Evolutionary conservation across 1,284 basidiomycete species (phyloP).

Genomic region (Thecaphora thlaspeos): DNA sequence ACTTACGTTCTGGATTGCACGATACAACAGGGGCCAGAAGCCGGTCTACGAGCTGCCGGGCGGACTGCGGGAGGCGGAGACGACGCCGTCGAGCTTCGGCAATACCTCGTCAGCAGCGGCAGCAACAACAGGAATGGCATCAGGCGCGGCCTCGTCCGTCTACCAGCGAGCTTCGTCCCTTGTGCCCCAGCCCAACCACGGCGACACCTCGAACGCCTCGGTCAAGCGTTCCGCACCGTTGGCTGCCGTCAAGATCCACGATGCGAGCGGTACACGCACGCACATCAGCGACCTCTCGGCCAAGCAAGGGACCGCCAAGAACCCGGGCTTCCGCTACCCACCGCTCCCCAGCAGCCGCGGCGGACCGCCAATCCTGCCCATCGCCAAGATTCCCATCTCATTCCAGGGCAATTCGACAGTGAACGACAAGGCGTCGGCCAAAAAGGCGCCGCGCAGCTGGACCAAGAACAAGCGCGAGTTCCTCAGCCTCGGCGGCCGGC

Average conservation of each 20-base stretch:
- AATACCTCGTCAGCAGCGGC: constrained; percentile 6
- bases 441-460: constrained; percentile 35
- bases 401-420: constrained; percentile 25
- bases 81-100: constrained; percentile 30
- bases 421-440: not conserved
- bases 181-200: not conserved
- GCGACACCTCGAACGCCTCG: not conserved
- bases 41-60: constrained; percentile 47
- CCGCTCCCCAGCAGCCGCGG: constrained; percentile 27
- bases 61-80: constrained; percentile 7
- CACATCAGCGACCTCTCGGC: constrained; percentile 28
- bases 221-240: not conserved
- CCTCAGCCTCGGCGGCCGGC: constrained; percentile 41
- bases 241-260: constrained; percentile 21
- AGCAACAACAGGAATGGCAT: not conserved
- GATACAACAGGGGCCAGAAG: constrained; percentile 37
- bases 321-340: constrained; percentile 42
- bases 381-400: constrained; percentile 34
- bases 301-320: constrained; percentile 27
- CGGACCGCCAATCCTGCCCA: constrained; percentile 36
- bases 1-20: too few species aligned
- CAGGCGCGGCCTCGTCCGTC: not conserved
- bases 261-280: constrained; percentile 15
- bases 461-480: constrained; percentile 35
- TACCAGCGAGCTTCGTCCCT: not conserved